Conservation (phyloP, 208 protist genomes). For the Willaertia magna region DNA sequence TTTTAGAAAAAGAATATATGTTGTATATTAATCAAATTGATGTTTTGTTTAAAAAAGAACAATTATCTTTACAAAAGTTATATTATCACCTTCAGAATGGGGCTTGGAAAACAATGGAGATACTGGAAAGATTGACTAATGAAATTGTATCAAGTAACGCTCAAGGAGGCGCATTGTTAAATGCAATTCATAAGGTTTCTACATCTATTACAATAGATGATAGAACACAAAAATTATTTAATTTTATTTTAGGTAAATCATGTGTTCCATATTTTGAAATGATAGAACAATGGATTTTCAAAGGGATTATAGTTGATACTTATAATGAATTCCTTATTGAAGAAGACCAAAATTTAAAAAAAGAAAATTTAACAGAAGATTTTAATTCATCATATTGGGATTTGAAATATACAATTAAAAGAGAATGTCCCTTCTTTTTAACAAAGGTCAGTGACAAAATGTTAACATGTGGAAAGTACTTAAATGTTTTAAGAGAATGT, state of each 20-base stretch:
- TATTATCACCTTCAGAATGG: slow-evolving; percentile 31
- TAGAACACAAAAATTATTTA: slow-evolving; percentile 18
- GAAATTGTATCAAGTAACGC: neutral
- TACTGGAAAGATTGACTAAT: slow-evolving; percentile 6
- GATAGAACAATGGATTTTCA: slow-evolving; percentile 31
- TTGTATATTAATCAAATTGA: slow-evolving; percentile 28
- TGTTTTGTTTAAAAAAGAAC: neutral
- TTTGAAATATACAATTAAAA: slow-evolving; percentile 19
- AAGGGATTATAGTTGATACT: slow-evolving; percentile 27
- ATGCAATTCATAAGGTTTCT: slow-evolving; percentile 8
- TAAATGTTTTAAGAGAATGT: slow-evolving; percentile 46
- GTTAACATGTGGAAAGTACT: slow-evolving; percentile 41
- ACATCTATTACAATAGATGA: slow-evolving; percentile 11
- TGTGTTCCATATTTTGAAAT: slow-evolving; percentile 31
- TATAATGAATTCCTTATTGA: slow-evolving; percentile 41
- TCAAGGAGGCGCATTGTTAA: slow-evolving; percentile 20
- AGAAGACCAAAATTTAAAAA: slow-evolving; percentile 14
- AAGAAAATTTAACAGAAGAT: slow-evolving; percentile 25
- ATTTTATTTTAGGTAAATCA: slow-evolving; percentile 6
- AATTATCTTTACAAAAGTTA: slow-evolving; percentile 28
- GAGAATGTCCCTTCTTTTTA: slow-evolving; percentile 31
- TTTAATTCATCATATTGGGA: slow-evolving; percentile 31
- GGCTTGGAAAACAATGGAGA: slow-evolving; percentile 18
- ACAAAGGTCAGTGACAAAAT: slow-evolving; percentile 13
- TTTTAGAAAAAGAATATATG: slow-evolving; percentile 26